phyloP scores from a whole-genome alignment of 2,329 filamentous ascomycete species.

The Fonsecaea pugnacius region DNA sequence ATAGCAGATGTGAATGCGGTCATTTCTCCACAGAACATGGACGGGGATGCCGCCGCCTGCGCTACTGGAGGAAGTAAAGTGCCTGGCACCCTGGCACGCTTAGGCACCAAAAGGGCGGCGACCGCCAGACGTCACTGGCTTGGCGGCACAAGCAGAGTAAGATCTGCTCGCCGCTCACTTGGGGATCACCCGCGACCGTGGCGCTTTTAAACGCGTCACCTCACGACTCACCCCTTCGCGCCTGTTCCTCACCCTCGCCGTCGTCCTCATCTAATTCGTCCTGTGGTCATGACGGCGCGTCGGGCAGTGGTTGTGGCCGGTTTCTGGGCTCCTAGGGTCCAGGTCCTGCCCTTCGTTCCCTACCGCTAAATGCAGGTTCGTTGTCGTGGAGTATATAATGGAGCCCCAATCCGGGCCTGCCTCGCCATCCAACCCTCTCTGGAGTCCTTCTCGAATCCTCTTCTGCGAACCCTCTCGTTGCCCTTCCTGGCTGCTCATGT shows the following conservation, averaged over 20 bases:
- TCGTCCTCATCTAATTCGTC: slow-evolving; percentile 1
- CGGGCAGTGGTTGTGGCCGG: neutral
- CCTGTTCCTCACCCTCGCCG: neutral
- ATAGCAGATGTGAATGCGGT: neutral
- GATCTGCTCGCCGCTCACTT: too few species aligned
- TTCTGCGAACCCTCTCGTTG: too few species aligned
- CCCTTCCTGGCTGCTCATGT: too few species aligned
- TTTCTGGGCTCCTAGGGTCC: neutral
- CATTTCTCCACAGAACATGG: neutral
- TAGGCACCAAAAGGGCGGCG: neutral
- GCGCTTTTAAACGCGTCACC: too few species aligned
- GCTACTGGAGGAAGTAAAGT: neutral
- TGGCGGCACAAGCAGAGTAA: neutral
- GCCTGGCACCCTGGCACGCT: too few species aligned
- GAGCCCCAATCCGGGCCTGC: neutral
- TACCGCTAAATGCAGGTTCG: neutral
- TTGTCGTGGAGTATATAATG: neutral
- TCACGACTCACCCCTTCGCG: neutral
- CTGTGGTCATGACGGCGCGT: neutral
- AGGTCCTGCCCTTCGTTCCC: neutral
- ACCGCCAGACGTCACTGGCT: slow-evolving; percentile 1
- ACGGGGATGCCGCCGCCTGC: neutral
- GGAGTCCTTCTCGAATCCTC: slow-evolving; percentile 4
- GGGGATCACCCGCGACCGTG: too few species aligned
- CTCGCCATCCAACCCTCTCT: neutral